These are phyloP conservation scores for Closterium sp. DNA, from an alignment of 139 green algal species.

Conservation along the genomic window DNA sequence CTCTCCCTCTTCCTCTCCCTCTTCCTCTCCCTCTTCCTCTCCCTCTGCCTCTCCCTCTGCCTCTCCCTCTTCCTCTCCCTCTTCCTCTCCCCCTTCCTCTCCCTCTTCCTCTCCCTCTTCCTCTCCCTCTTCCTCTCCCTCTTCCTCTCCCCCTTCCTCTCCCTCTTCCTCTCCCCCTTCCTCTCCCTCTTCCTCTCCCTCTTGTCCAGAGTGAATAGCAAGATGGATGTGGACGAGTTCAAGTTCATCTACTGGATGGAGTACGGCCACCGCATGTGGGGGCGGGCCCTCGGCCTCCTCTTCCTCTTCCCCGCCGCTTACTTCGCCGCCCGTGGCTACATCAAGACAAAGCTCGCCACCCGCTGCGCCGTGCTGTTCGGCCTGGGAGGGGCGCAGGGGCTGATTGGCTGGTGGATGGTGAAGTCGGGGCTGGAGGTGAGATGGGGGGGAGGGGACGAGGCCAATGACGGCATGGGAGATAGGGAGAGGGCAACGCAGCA, in stretches of 20 bases:
- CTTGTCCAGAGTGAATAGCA: slow-evolving; percentile 67
- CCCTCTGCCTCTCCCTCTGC: too few species aligned
- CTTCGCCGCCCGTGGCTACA: slow-evolving; percentile 55
- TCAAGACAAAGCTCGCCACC: slow-evolving; percentile 70
- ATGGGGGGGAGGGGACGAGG: too few species aligned
- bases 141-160: slow-evolving; percentile 37
- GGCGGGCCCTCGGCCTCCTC: slow-evolving; percentile 70
- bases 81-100: too few species aligned
- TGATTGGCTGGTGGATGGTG: slow-evolving; percentile 99
- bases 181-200: not conserved
- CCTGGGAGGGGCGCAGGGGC: slow-evolving; percentile 87
- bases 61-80: slow-evolving; percentile 78
- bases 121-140: too few species aligned
- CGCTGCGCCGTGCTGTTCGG: slow-evolving; percentile 81
- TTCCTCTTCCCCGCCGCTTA: slow-evolving; percentile 58
- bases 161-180: not conserved
- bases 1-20: too few species aligned
- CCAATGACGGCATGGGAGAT: too few species aligned
- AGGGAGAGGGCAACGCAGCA: too few species aligned
- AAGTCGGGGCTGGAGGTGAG: slow-evolving; percentile 53
- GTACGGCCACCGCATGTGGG: slow-evolving; percentile 95
- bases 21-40: too few species aligned
- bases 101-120: too few species aligned
- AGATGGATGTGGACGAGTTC: slow-evolving; percentile 95
- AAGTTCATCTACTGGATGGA: slow-evolving; percentile 99